A percentile compares a stretch with the other conserved stretches of the same genome.
Conservation (phyloP, 345 rosid species). For the Chamaenerion angustifolium region DNA sequence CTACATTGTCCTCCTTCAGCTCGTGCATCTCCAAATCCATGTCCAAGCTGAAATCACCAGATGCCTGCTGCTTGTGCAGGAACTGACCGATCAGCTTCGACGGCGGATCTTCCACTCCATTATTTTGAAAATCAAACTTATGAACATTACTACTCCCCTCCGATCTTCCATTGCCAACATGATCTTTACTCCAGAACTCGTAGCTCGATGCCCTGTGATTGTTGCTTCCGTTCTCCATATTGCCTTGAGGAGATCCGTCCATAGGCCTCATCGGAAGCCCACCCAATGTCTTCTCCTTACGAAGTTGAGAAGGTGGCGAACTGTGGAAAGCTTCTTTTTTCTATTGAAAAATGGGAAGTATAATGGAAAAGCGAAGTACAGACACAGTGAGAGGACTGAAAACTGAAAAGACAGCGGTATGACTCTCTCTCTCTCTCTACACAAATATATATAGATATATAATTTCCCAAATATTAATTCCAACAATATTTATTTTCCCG, state of each 20-base stretch:
- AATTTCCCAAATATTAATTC: too few relatives aligned
- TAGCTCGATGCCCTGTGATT: conserved; percentile 58
- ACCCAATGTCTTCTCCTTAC: too few relatives aligned
- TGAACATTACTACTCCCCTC: conserved; percentile 1
- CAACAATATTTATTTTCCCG: too few relatives aligned
- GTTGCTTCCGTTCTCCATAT: conserved; percentile 10
- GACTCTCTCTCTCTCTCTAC: too few relatives aligned
- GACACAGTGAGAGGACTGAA: too few relatives aligned
- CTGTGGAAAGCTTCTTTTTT: too few relatives aligned
- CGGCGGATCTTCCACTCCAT: conserved; percentile 21
- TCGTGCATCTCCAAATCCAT: conserved; percentile 35
- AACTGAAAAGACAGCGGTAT: too few relatives aligned
- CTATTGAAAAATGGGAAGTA: too few relatives aligned
- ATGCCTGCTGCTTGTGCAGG: conserved; percentile 36
- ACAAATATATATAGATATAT: too few relatives aligned
- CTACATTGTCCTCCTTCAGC: conserved; percentile 12
- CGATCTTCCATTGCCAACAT: conserved; percentile 1
- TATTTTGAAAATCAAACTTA: conserved; percentile 13
- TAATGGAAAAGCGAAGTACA: too few relatives aligned
- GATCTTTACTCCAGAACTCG: conserved; percentile 29
- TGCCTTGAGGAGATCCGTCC: conserved; percentile 1
- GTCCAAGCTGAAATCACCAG: conserved; percentile 35
- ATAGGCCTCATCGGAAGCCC: not conserved
- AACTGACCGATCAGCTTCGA: conserved; percentile 33
- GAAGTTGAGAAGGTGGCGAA: too few relatives aligned